Base-by-base conservation (phyloP, 148 eudicot species). In the Oxyria digyna region DNA sequence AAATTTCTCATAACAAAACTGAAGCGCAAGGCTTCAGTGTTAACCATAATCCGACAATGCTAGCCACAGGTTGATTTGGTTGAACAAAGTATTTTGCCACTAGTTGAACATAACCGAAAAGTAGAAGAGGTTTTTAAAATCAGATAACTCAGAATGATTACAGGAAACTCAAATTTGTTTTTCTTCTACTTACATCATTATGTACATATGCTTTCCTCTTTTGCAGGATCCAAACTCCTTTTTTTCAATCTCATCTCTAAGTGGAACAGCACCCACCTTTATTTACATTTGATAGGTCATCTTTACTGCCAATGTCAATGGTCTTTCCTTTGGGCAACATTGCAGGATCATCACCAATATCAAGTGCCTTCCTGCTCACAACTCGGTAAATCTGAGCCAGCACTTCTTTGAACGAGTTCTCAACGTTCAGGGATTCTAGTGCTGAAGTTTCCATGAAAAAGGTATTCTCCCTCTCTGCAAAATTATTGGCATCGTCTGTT, bases 361-460 rank as follows among this genome's bases (percentile, higher is more conserved):
- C 94, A 0, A 91, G 91, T 13, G 91, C 91, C 75, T 91, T 91
- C 76, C 79, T 81, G 35, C 95, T 86, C 27, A 88, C 87, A 2
- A 86, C 97, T 17, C 77, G 89, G 42, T 91, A 87, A 3, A 84
- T 88, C 69, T 87, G 91, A 1, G 85, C 76, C 11, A 91, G 74
- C 68, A 91, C 95, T 68, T 91, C 95, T 0, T 89, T 84, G 72
- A 91, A 91, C 3, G 97, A 94, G n/a, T 52, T 86, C 46, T 91
- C 97, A 0, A 91, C 97, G 42, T 91, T 87, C 64, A 91, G 48
- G 0, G 94, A 72, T 68, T 91, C 97, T 0, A 91, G 78, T 14
- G 97, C 97, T 0, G 97, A 91, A 1, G 97, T 91, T 69, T 91
- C 97, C 94, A 91, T 87, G 83, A 91, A 91, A 15, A 81, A 88